Evolutionary conservation across 2,329 filamentous ascomycete genomes (phyloP).

Genomic region (Aureobasidium namibiae): DNA sequence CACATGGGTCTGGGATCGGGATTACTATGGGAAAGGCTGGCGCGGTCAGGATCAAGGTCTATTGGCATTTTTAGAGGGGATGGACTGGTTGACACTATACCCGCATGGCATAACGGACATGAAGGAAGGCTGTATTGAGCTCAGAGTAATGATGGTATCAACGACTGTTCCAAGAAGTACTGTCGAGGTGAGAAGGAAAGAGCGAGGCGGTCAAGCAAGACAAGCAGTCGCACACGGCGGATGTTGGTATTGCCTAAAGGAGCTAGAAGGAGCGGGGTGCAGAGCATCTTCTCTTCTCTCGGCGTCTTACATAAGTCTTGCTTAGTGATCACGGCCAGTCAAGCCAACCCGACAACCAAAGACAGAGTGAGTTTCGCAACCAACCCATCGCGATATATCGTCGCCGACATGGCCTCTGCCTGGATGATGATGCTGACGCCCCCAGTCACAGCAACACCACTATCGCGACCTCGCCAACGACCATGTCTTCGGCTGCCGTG

Average conservation of each 20-base stretch:
- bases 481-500: conserved; percentile 12
- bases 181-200: background rate
- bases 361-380: background rate
- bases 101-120: background rate
- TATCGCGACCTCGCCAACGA: background rate
- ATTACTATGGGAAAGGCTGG: background rate
- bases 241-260: background rate
- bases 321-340: conserved; percentile 7
- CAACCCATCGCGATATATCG: background rate
- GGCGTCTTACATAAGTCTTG: conserved; percentile 12
- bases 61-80: background rate
- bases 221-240: background rate
- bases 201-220: background rate
- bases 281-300: background rate
- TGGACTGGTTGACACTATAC: background rate
- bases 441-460: background rate
- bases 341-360: conserved; percentile 7
- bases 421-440: background rate
- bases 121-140: background rate
- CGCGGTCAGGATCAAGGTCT: background rate
- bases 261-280: background rate
- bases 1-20: background rate
- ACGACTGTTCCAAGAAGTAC: background rate
- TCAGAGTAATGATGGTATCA: background rate
- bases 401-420: background rate